Conservation (phyloP, 805 yeast species). For the Kluyveromyces wickerhamii region DNA sequence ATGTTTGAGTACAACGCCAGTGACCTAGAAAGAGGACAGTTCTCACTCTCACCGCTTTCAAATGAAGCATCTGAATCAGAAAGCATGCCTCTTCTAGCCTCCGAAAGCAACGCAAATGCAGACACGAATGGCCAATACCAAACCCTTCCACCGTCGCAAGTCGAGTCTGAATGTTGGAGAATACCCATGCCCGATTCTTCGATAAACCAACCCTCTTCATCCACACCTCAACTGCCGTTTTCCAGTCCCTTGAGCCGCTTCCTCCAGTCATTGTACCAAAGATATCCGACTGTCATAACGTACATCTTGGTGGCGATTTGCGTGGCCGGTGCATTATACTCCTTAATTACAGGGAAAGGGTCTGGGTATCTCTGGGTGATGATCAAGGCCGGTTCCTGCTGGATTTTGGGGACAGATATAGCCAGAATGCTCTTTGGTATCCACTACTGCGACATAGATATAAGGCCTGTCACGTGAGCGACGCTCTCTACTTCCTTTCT, state of each 20-base stretch:
- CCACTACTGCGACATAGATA: conserved; percentile 6
- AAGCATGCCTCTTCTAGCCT: too few relatives aligned
- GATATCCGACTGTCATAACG: conserved; percentile 20
- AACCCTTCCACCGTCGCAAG: too few relatives aligned
- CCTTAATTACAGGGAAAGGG: conserved; percentile 8
- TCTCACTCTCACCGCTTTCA: not conserved
- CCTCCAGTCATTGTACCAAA: not conserved
- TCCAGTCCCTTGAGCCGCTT: conserved; percentile 1
- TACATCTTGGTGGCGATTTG: conserved; percentile 50
- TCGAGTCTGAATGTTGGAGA: too few relatives aligned
- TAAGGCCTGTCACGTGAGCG: not conserved
- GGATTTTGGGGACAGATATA: conserved; percentile 7
- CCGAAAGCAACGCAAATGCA: too few relatives aligned
- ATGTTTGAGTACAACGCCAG: not conserved
- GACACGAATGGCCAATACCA: too few relatives aligned
- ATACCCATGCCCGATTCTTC: not conserved
- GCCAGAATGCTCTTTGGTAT: conserved; percentile 8
- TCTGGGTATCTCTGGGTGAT: conserved; percentile 7
- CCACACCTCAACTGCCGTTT: not conserved
- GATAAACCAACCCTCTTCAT: not conserved
- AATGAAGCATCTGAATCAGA: too few relatives aligned
- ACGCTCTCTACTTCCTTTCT: not conserved
- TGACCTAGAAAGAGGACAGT: not conserved
- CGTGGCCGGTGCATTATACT: conserved; percentile 6
- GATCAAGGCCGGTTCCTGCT: conserved; percentile 9